Percentiles rank a stretch among this genome's conserved stretches.
Evolutionary conservation across 352 stramenopile genomes (phyloP).

Genomic region (Phytophthora hibernalis): DNA sequence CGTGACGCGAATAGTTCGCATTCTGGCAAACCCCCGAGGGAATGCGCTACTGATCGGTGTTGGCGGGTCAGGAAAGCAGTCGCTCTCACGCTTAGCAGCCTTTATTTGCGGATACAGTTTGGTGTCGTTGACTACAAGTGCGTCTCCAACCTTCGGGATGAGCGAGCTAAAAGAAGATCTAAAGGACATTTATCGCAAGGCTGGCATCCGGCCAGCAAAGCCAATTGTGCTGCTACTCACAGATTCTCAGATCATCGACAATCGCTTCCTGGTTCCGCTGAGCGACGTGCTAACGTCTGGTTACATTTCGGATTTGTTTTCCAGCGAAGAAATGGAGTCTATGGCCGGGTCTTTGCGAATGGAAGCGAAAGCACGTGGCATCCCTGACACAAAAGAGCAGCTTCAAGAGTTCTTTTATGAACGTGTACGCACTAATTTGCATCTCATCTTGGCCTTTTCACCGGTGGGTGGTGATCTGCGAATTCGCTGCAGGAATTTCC

Average conservation of each 20-base stretch:
- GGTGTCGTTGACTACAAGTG: slow-evolving; percentile 65
- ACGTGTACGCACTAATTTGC: slow-evolving; percentile 86
- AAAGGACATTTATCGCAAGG: slow-evolving; percentile 90
- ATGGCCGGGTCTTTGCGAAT: slow-evolving; percentile 78
- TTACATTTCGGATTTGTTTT: slow-evolving; percentile 85
- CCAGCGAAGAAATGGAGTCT: slow-evolving; percentile 88
- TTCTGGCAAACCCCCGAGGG: slow-evolving; percentile 76
- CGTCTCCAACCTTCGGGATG: slow-evolving; percentile 69
- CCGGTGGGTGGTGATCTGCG: slow-evolving; percentile 82
- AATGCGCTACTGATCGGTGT: slow-evolving; percentile 90
- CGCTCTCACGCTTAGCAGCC: slow-evolving; percentile 85
- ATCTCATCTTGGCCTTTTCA: slow-evolving; percentile 89
- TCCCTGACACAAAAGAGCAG: slow-evolving; percentile 92
- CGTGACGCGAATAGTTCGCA: slow-evolving; percentile 87
- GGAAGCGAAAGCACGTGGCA: slow-evolving; percentile 85
- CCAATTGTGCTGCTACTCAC: slow-evolving; percentile 91
- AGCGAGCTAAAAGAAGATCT: slow-evolving; percentile 89
- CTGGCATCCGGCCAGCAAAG: slow-evolving; percentile 84
- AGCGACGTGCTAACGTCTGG: slow-evolving; percentile 88
- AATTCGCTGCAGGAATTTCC: slow-evolving; percentile 82
- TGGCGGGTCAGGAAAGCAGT: slow-evolving; percentile 91
- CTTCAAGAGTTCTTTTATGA: slow-evolving; percentile 93
- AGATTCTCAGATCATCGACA: slow-evolving; percentile 87
- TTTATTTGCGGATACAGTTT: slow-evolving; percentile 89
- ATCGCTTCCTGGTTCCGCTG: slow-evolving; percentile 88